Base-by-base conservation (phyloP, 345 rosid species). In the Bretschneidera sinensis region DNA sequence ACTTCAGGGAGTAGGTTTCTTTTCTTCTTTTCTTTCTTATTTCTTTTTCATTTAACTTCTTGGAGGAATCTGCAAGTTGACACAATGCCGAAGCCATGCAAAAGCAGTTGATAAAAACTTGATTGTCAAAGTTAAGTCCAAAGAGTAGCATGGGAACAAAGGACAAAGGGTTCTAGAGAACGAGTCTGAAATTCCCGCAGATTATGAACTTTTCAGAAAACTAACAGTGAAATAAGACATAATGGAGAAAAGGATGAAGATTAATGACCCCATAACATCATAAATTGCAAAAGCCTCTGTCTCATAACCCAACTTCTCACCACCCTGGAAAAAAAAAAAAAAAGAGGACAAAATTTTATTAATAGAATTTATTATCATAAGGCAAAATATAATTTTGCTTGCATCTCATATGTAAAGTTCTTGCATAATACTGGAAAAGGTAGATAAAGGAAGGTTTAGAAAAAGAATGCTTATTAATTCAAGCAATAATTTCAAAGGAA, bases 211-310 rank as follows among this genome's bases (percentile, higher is more conserved):
- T 14, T n/a, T 35, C 43, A 35, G 16, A 58, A 0, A 58, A n/a
- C 7, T 21, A 23, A 33, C 7, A 59, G 54, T 54, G 43, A 43
- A 60, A 54, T 9, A 63, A 19, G 52, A 22, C 21, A 71, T 31
- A n/a, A 50, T 34, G 16, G 62, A 45, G 52, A 54, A 64, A 66
- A 57, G 31, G 35, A 50, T 54, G 57, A 64, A 71, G 60, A 62
- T 21, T 22, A 19, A 59, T 66, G 45, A 92, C 98, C 89, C 71
- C 96, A 92, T 92, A 56, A 77, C 79, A 83, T 92, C 98, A 75
- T 89, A 84, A 61, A 92, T 73, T 22, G 97, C 97, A 62, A 92
- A 81, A 62, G 97, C 98, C 76, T 89, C 96, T 9, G 89, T 78
- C 74, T 92, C 97, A 74, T 89, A 84, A 61, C 96, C 88, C 83